Percentiles rank a stretch among this genome's conserved stretches.
phyloP scores from a whole-genome alignment of 345 rosid genomes.

The Gossypium ekmanianum region DNA sequence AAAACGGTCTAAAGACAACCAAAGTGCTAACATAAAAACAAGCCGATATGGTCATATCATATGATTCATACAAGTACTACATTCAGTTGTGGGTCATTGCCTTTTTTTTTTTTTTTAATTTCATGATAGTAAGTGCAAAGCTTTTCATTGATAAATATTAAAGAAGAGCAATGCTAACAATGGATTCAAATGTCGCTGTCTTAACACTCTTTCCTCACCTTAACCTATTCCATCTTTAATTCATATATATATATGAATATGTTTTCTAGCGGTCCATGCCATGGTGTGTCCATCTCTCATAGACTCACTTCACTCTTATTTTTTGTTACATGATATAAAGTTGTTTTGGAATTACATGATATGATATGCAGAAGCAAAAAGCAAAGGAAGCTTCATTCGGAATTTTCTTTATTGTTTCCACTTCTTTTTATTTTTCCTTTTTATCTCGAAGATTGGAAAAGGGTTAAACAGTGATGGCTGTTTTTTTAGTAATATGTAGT shows the following conservation, averaged over 20 bases:
- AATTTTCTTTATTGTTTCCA: neutral
- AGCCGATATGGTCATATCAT: no score
- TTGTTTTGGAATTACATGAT: conserved; percentile 9
- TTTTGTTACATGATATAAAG: neutral
- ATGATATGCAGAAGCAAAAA: neutral
- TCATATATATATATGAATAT: neutral
- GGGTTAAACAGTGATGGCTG: neutral
- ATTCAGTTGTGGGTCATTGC: no score
- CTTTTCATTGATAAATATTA: neutral
- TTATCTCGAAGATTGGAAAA: neutral
- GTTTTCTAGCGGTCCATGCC: neutral
- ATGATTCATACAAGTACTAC: no score
- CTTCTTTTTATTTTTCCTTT: neutral
- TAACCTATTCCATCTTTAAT: neutral
- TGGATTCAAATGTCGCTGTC: neutral
- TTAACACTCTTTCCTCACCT: neutral
- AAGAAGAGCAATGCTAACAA: neutral
- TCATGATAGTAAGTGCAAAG: neutral
- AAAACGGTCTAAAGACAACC: no score
- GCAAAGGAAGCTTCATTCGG: conserved; percentile 7
- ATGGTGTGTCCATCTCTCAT: neutral
- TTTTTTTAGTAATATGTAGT: no score
- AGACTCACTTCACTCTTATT: neutral
- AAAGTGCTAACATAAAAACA: no score
- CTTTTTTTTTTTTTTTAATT: no score